Evolutionary conservation across 1,284 basidiomycete species (phyloP), one percentile per base, ranked within the genome.

Genomic region (Malassezia psittaci): DNA sequence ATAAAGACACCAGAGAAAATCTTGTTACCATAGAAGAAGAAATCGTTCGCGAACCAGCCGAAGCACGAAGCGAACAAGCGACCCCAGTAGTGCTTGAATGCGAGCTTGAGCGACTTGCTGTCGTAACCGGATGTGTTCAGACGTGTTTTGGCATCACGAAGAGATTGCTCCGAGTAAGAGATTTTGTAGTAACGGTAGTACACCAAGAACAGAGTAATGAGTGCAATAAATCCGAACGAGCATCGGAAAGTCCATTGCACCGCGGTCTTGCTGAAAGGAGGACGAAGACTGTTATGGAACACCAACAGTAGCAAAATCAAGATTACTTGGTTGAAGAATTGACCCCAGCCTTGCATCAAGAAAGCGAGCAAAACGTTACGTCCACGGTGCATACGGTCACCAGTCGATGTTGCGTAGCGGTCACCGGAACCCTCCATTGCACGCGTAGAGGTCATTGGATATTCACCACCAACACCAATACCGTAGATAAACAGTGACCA

Each of bases 321-420:
- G 37, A 79, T 53, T 35, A 57, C 77, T 62, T 80, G 79, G 69
- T 81, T 81, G 76, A 79, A 76, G 29, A 80, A 73, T 65, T 79
- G 79, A 59, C 79, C 78, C 78, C 79, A 79, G 43, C 78, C 77
- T 64, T 79, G 78, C 78, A 79, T 79, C 49, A 79, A 67, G 76
- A 80, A 80, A 16, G 79, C 77, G 9, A 80, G 74, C 8, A 78
- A 77, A 59, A 80, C 78, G 65, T 79, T 79, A 52, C 80, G 73
- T 12, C 80, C 80, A 61, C 80, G 76, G 73, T 81, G 79, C 33
- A 81, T 72, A 57, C 80, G 78, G 72, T 81, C 80, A 76, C 78
- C 56, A 61, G 76, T 64, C 75, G 76, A 48, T 63, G 75, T 46
- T 61, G 63, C 69, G 11, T 69, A 69, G n/a, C 76, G 77, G n/a